Evolutionary conservation across 768 basidiomycete species (phyloP), one percentile per base, ranked within the genome.

Genomic region (Leccinum truebloodii): DNA sequence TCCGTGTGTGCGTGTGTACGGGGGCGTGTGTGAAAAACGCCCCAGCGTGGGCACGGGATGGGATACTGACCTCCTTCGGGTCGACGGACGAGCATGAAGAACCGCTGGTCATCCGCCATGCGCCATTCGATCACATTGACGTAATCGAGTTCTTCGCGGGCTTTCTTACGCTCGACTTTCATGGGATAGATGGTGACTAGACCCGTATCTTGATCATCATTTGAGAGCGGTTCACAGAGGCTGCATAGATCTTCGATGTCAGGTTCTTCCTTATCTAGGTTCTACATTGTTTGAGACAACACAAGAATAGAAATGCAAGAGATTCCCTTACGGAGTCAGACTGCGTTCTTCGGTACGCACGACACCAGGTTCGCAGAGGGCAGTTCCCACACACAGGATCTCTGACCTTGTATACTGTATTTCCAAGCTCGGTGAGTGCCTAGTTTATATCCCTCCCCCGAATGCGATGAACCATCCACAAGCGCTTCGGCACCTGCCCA

Each of bases 341-440:
- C 10, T 59, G 62, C 35, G 60, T 49, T 52, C 54, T 59, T 60
- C 63, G 63, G 65, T 88, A 89, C 1, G 90, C 95, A 18, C 78
- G 74, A 68, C 95, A 98, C 77, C 84, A 83, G 22, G 76, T 62
- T 52, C 74, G 81, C 49, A 98, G 65, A 20, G 94, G 92, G 73
- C 95, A 98, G 18, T 75, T 67, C 18, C 67, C 75, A 67, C 95
- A 98, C 20, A 77, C 74, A 10, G 95, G 95, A 63, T 90, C 85
- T 62, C 85, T 86, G 46, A 91, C 87, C 73, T 89, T 94, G 77
- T 95, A 98, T 3, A 97, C 83, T 3, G 94, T 96, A 71, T 91
- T 92, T 53, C 95, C 95, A 7, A 98, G 85, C 71, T 98, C 95
- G 72, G 98, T 98, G 54, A 98, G 79, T 14, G 92, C 94, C 76